These are phyloP conservation scores for Psidium guajava DNA, from an alignment of 345 rosid species.

Conservation along the genomic window DNA sequence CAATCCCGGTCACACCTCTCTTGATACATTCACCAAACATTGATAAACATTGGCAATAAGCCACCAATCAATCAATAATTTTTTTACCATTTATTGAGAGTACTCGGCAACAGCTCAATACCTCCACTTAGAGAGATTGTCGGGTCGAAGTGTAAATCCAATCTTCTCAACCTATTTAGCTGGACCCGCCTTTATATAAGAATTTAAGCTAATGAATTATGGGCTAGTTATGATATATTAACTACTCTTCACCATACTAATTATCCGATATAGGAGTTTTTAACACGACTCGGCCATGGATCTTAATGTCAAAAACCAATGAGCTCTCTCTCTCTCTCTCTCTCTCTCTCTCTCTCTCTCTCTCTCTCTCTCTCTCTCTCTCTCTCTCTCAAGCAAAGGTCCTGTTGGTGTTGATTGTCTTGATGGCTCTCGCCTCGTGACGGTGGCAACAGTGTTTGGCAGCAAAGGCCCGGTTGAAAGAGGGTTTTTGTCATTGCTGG, in stretches of 20 bases:
- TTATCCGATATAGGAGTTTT: not conserved
- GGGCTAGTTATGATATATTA: not conserved
- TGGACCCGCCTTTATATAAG: not conserved
- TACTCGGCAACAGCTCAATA: not conserved
- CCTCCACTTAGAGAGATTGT: not conserved
- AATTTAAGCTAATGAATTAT: not conserved
- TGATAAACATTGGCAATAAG: no score
- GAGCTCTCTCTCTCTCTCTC: not conserved
- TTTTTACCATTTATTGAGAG: not conserved
- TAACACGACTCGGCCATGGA: not conserved
- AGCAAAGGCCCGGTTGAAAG: not conserved
- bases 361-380: not conserved
- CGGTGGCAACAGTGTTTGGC: not conserved
- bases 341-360: not conserved
- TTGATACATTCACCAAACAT: no score
- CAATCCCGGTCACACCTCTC: no score
- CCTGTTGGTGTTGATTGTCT: not conserved
- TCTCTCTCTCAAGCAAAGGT: not conserved
- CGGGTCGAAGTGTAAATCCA: not conserved
- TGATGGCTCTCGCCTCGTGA: not conserved
- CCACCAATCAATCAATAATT: no score
- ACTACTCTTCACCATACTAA: not conserved
- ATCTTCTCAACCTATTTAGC: accelerated
- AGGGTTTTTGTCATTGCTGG: not conserved
- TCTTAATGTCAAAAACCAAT: not conserved